Conservation (phyloP, 805 yeast species). For the Schwanniomyces occidentalis region DNA sequence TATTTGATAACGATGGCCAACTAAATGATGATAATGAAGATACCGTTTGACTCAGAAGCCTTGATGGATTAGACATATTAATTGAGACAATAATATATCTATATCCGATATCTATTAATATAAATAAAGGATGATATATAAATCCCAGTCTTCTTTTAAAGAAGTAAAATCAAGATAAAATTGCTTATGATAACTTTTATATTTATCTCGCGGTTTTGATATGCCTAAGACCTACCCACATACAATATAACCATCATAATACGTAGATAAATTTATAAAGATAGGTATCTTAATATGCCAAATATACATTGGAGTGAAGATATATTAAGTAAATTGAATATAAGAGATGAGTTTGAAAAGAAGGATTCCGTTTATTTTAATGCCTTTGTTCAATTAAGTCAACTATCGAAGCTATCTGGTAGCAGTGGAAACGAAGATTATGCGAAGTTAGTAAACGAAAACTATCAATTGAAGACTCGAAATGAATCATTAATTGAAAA, state of each 20-base stretch:
- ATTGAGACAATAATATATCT: no score
- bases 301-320: constrained; percentile 21
- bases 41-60: no score
- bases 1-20: constrained; percentile 3
- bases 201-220: constrained; percentile 8
- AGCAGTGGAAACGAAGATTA: constrained; percentile 5
- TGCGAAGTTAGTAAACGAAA: constrained; percentile 14
- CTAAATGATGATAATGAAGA: constrained; percentile 2
- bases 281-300: constrained; percentile 2
- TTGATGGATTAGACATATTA: no score
- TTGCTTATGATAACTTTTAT: not conserved
- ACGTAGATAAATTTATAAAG: no score
- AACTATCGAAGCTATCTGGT: constrained; percentile 11
- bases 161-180: not conserved
- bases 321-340: constrained; percentile 22
- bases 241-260: no score
- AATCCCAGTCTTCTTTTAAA: not conserved
- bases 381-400: constrained; percentile 33
- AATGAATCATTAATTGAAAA: constrained; percentile 21
- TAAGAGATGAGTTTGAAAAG: constrained; percentile 34
- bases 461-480: constrained; percentile 17
- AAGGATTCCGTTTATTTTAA: constrained; percentile 28
- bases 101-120: no score
- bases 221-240: no score
- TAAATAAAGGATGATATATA: no score